Conservation (phyloP, 2,329 filamentous ascomycete genomes). For the Reticulascus tulasneorum region DNA sequence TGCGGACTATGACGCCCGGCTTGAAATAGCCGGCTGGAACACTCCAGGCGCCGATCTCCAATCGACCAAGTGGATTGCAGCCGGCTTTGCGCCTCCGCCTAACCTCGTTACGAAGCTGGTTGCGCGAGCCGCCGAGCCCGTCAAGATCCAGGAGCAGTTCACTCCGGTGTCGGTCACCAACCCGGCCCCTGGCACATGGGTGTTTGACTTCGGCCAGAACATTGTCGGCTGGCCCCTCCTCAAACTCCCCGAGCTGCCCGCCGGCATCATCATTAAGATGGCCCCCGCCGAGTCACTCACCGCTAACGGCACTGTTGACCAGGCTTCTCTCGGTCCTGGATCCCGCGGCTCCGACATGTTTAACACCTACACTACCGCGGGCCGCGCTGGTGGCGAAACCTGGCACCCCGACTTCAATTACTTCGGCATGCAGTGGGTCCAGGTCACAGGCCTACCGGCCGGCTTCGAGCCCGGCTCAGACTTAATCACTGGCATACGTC, state of each 20-base stretch:
- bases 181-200: conserved; percentile 4
- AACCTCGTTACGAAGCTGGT: conserved; percentile 9
- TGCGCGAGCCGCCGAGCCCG: conserved; percentile 6
- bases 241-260: conserved; percentile 6
- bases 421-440: conserved; percentile 12
- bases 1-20: conserved; percentile 6
- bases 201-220: conserved; percentile 10
- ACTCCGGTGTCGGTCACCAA: conserved; percentile 6
- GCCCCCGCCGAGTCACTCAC: conserved; percentile 6
- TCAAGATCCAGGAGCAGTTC: conserved; percentile 6
- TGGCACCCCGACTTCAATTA: conserved; percentile 6
- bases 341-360: conserved; percentile 1
- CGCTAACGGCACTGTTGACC: conserved; percentile 7
- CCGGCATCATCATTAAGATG: conserved; percentile 4
- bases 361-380: conserved; percentile 5
- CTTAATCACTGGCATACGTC: conserved; percentile 2
- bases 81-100: conserved; percentile 6
- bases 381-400: conserved; percentile 5
- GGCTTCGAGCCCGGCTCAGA: conserved; percentile 1
- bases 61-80: conserved; percentile 2
- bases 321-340: conserved; percentile 4
- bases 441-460: conserved; percentile 7
- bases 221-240: conserved; percentile 7
- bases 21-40: conserved; percentile 3
- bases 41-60: conserved; percentile 1